Conservation (phyloP, 768 basidiomycete species). For the Pleurotus tuoliensis region DNA sequence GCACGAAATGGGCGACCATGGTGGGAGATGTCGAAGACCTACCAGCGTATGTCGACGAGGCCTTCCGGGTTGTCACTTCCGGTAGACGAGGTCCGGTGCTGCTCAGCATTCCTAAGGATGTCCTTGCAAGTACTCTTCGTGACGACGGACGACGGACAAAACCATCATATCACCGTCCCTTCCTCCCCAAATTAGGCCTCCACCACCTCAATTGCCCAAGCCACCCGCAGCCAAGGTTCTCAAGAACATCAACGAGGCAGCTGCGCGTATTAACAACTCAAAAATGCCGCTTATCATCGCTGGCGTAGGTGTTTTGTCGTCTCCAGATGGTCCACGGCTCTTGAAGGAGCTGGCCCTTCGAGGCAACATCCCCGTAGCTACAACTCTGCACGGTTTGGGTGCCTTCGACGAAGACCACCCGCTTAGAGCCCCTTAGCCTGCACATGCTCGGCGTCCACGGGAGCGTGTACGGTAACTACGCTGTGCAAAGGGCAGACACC, state of each 20-base stretch:
- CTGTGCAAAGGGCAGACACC: slow-evolving; percentile 96
- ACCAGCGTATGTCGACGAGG: slow-evolving; percentile 94
- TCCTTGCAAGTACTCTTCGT: slow-evolving; percentile 87
- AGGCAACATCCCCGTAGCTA: slow-evolving; percentile 96
- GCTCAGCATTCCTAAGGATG: slow-evolving; percentile 96
- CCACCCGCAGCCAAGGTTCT: slow-evolving; percentile 54
- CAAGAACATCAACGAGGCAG: slow-evolving; percentile 74
- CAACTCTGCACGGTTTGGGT: slow-evolving; percentile 93
- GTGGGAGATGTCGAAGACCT: slow-evolving; percentile 95
- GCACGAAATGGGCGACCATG: slow-evolving; percentile 99
- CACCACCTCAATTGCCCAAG: slow-evolving; percentile 74
- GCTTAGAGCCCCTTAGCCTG: slow-evolving; percentile 74
- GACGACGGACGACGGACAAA: too few species aligned
- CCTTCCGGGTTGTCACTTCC: slow-evolving; percentile 97
- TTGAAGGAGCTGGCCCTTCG: slow-evolving; percentile 72
- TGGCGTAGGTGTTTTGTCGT: slow-evolving; percentile 85
- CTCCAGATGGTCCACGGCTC: slow-evolving; percentile 75
- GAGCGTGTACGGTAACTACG: slow-evolving; percentile 92
- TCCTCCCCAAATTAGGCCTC: slow-evolving; percentile 59
- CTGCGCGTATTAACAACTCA: slow-evolving; percentile 87
- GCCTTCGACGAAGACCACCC: slow-evolving; percentile 90
- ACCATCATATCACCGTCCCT: too few species aligned
- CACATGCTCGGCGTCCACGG: slow-evolving; percentile 99
- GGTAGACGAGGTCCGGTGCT: slow-evolving; percentile 97
- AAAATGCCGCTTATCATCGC: slow-evolving; percentile 91